Evolutionary conservation across 2,329 filamentous ascomycete species (phyloP), one percentile per base, ranked within the genome.

Genomic region (Torrubiella hemipterigena): DNA sequence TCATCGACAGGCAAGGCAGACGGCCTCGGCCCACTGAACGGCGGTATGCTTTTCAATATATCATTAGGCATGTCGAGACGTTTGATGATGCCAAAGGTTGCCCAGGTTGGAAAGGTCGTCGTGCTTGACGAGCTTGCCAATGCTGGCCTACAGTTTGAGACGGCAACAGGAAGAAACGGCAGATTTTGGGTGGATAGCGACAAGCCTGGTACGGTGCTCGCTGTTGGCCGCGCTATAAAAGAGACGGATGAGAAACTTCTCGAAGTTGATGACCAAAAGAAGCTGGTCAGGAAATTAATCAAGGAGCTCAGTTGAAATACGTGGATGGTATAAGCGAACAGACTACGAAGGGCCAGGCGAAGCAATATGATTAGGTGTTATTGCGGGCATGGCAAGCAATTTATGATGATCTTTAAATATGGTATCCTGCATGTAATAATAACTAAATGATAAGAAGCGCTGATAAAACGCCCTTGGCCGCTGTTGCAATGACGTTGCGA

Each of bases 91-190:
- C 66, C 71, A 30, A 72, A 70, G 44, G 67, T 69, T 25, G 64
- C 63, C 11, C 67, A 73, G 31, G 65, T 71, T 31, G 80, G 77
- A 12, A 72, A 71, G 15, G 55, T 94, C 7, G 70, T 76, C 4
- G 68, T 95, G 17, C 56, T 96, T 34, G 83, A 93, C 40, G 81
- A 85, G 48, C 59, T 96, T 11, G 87, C 79, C 4, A 54, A 50
- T 4, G 77, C 77, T 35, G 89, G 84, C 32, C 57, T 94, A 11
- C 77, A 81, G 14, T 98, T 96, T 52, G 91, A 98, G 63, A 82
- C 93, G 37, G 89, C 89, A 1, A 82, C 94, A 7, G 91, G 91
- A 13, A 74, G 85, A 48, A 98, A 98, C 54, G 91, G 91, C 24
- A 79, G 75, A 52, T 72, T 96, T 15, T 96, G 91, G 86, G 81